phyloP scores from a whole-genome alignment of 169 alveolate genomes.

The Perkinsus marinus region DNA sequence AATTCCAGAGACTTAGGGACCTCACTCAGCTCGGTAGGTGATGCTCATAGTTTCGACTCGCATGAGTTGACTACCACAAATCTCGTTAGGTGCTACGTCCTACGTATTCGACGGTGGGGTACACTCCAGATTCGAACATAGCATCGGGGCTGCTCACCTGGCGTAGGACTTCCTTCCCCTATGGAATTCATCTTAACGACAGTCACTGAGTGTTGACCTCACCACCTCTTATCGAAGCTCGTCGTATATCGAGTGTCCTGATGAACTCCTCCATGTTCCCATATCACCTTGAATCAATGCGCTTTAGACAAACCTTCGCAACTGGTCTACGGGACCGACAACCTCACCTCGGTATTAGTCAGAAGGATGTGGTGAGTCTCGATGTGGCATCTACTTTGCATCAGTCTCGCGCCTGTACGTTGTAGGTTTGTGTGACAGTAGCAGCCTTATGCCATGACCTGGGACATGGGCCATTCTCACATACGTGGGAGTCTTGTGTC shows the following conservation, averaged over 20 bases:
- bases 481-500: conserved; percentile 54
- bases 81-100: conserved; percentile 30
- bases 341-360: not conserved
- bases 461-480: conserved; percentile 77
- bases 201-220: too few relatives aligned
- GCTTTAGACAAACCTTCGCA: not conserved
- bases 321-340: not conserved
- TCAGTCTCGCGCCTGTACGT: conserved; percentile 17
- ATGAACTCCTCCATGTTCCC: too few relatives aligned
- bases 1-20: conserved; percentile 60
- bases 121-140: conserved; percentile 67
- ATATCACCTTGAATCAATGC: too few relatives aligned
- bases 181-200: too few relatives aligned
- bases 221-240: too few relatives aligned
- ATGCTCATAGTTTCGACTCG: too few relatives aligned
- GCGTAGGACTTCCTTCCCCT: conserved; percentile 25
- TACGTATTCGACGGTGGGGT: conserved; percentile 67
- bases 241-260: too few relatives aligned
- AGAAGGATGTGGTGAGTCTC: conserved; percentile 16
- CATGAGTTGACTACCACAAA: too few relatives aligned
- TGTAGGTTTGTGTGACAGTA: conserved; percentile 46
- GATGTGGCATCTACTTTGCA: conserved; percentile 11
- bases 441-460: conserved; percentile 75
- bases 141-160: conserved; percentile 62
- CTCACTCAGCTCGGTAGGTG: conserved; percentile 47